phyloP scores from a whole-genome alignment of 1,284 basidiomycete genomes.

The Trichosporon ovoides region DNA sequence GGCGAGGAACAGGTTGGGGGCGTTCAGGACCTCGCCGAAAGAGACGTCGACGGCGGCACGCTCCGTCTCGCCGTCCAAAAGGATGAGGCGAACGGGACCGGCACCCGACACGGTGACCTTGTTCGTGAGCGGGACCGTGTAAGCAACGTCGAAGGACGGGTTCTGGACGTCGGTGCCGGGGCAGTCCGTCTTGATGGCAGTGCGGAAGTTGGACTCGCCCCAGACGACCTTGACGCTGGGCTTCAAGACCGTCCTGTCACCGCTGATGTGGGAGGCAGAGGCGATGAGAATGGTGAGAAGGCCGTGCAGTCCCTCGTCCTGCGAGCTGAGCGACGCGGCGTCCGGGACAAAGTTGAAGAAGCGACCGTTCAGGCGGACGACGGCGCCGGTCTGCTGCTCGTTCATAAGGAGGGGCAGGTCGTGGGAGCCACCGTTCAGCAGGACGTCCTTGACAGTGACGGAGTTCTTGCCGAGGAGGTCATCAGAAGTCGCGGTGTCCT shows the following conservation, averaged over 20 bases:
- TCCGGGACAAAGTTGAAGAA: slow-evolving; percentile 14
- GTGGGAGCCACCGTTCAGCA: slow-evolving; percentile 2
- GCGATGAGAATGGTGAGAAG: slow-evolving; percentile 13
- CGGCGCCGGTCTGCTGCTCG: background rate
- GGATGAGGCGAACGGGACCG: slow-evolving; percentile 7
- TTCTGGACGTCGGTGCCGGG: slow-evolving; percentile 18
- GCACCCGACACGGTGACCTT: slow-evolving; percentile 6
- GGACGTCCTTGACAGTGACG: slow-evolving; percentile 9
- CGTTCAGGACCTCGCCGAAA: slow-evolving; percentile 8
- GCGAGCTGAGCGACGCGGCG: slow-evolving; percentile 7
- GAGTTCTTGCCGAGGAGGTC: slow-evolving; percentile 7
- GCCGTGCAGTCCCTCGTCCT: slow-evolving; percentile 12
- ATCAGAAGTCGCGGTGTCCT: slow-evolving; percentile 7
- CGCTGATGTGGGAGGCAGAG: slow-evolving; percentile 2
- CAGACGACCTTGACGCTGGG: slow-evolving; percentile 16
- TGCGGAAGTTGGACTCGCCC: slow-evolving; percentile 14
- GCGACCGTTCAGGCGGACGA: slow-evolving; percentile 5
- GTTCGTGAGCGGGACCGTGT: slow-evolving; percentile 6
- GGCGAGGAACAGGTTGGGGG: slow-evolving; percentile 7
- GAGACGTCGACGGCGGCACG: slow-evolving; percentile 6
- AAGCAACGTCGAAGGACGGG: slow-evolving; percentile 12
- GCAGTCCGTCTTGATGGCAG: slow-evolving; percentile 11
- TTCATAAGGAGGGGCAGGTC: slow-evolving; percentile 7
- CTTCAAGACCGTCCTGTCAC: slow-evolving; percentile 11
- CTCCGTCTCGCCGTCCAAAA: slow-evolving; percentile 17